Conservation (phyloP, 148 eudicot species). For the Rhododendron mucronatum region DNA sequence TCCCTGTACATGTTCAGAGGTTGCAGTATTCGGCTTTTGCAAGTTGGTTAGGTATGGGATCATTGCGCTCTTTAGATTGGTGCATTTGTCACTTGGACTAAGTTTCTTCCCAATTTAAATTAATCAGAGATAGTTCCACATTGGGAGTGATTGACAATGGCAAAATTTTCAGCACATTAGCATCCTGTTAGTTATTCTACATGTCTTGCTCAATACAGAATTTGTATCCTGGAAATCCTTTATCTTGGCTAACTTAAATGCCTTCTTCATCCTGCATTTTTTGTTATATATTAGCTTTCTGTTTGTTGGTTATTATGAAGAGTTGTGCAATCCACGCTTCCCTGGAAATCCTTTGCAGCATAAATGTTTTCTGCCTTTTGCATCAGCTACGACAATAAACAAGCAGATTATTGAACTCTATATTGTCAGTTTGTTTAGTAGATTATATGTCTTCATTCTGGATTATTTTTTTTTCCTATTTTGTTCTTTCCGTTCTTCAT, state of each 20-base stretch:
- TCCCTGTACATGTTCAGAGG: constrained; percentile 58
- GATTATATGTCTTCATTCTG: background rate
- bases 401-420: background rate
- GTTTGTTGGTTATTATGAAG: no score
- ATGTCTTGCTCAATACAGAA: background rate
- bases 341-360: background rate
- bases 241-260: background rate
- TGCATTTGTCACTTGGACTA: background rate
- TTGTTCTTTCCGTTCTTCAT: background rate
- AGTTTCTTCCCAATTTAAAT: background rate
- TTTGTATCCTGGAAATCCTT: background rate
- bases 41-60: constrained; percentile 54
- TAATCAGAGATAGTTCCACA: background rate
- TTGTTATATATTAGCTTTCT: background rate
- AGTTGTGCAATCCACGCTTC: background rate
- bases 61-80: background rate
- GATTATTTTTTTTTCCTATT: background rate
- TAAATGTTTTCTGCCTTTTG: constrained; percentile 5
- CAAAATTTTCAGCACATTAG: background rate
- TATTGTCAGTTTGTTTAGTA: background rate
- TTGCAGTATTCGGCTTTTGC: constrained; percentile 66
- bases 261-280: background rate
- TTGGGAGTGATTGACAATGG: background rate
- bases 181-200: background rate
- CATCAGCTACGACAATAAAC: background rate